Base-by-base conservation (phyloP, 2,329 filamentous ascomycete genomes). In the Colletotrichum costaricense region DNA sequence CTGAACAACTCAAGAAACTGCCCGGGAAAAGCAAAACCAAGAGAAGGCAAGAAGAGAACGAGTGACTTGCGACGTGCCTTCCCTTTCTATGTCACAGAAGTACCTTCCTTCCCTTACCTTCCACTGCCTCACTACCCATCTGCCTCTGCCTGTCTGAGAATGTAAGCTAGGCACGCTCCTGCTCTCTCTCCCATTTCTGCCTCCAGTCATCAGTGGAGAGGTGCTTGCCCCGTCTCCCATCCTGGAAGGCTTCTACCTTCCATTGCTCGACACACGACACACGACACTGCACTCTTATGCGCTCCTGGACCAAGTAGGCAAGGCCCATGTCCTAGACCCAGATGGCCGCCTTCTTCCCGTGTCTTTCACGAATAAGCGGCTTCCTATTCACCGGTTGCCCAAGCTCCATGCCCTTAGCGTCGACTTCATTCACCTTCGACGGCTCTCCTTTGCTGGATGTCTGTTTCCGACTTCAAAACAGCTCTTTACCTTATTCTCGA, bases 261-360 rank as follows among this genome's bases (percentile, higher is more conserved):
- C 35, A n/a, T 65, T 30, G 57, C 12, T 35, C 35, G 35, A 65
- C 33, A 38, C 28, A 38, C 26, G 16, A 60, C 52, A 38, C 28
- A 54, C 26, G 16, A 60, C 62, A 52, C 66, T 33, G 69, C 59
- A 63, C 54, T 54, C 55, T 66, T 56, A 73, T 73, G 67, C 70
- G 70, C 49, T 46, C 33, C 42, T 54, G 55, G 55, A 52, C 60
- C 60, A 64, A 62, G 66, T 56, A 64, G 70, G 70, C 16, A 70
- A 65, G 67, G 60, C 28, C 70, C 70, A 60, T 73, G 54, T 62
- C 56, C 60, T 55, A 26, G 67, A 55, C n/a, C n/a, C 26, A 62
- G 38, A 42, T 42, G 56, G 33, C 65, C n/a, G 35, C 22, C 4
- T 65, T 26, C 16, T 54, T 38, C 38, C 65, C 38, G 35, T 28